Evolutionary conservation across 768 basidiomycete species (phyloP), one percentile per base, ranked within the genome.

Genomic region (Boletus pseudo-olivaceus): DNA sequence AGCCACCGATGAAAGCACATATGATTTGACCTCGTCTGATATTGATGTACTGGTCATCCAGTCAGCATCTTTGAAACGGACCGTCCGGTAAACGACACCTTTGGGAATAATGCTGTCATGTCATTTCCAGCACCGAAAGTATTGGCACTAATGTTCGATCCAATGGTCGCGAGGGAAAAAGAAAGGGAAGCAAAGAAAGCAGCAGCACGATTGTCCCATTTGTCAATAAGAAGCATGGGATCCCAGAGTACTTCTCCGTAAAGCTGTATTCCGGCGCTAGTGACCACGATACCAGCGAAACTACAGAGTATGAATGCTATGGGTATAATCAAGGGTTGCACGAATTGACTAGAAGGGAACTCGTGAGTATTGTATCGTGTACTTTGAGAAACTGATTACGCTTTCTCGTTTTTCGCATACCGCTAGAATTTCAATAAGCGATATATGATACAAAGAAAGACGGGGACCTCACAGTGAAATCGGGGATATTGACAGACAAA

Each of bases 141-240:
- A 57, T 95, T 96, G 20, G 91, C 90, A 23, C 88, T 87, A 58
- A 91, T 84, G 58, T 88, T 85, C 19, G 82, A 77, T 33, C 83
- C 85, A 43, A 93, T 76, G 1, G 85, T 89, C 7, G 88, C 83
- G 29, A 93, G 71, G 27, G 76, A 74, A 67, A 92, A 92, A 23
- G 82, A 78, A 67, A 90, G 81, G 0, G 88, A 78, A 7, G 81
- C 82, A 66, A 95, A 94, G 76, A 94, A 95, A 5, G 87, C 84
- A 1, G 87, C 90, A 2, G 90, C 83, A 51, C 93, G 85, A 70
- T 89, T 93, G 60, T 88, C 81, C 91, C 91, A 94, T 42, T 75
- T 76, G 67, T 89, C 82, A 59, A 93, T 87, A 49, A 93, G 81
- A 46, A 74, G 73, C 14, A 87, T 75, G 0, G 91, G 90, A 64